phyloP scores from a whole-genome alignment of 2,329 filamentous ascomycete species.

The Cytospora leucostoma region DNA sequence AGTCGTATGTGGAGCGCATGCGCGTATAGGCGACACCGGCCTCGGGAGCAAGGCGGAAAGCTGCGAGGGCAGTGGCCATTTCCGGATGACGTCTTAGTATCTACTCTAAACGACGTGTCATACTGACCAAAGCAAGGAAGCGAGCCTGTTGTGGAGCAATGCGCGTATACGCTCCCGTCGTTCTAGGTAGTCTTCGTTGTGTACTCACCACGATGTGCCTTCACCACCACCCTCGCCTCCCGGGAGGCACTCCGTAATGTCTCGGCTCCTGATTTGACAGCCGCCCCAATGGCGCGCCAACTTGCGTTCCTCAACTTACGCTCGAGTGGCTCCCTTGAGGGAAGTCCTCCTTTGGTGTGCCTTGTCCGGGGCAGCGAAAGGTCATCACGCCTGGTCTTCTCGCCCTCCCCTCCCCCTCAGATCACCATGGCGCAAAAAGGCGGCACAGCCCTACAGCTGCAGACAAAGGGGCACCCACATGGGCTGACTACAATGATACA shows the following conservation, averaged over 20 bases:
- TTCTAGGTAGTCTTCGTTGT: not conserved
- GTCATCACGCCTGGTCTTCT: not conserved
- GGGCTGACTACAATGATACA: not conserved
- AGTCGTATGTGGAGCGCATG: not conserved
- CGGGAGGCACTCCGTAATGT: not conserved
- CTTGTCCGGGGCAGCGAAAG: not conserved
- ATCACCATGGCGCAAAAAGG: not conserved
- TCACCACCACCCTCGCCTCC: not conserved
- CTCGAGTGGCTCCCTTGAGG: not conserved
- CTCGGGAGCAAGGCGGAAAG: not conserved
- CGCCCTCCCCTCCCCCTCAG: not conserved
- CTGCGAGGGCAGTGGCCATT: not conserved
- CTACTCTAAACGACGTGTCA: not conserved
- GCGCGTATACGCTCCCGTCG: not conserved
- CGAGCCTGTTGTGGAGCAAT: not conserved
- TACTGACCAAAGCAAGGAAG: not conserved
- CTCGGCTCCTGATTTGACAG: not conserved
- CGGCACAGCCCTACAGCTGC: conserved; percentile 1
- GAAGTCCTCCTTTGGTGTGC: not conserved
- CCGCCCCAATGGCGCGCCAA: not conserved
- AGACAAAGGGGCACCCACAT: not conserved
- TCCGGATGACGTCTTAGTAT: not conserved
- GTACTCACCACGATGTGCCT: not conserved
- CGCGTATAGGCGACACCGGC: not conserved
- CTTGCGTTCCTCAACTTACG: not conserved